These are phyloP conservation scores for Vitis amurensis DNA, from an alignment of 164 flowering plant genomes.

Conservation along the genomic window DNA sequence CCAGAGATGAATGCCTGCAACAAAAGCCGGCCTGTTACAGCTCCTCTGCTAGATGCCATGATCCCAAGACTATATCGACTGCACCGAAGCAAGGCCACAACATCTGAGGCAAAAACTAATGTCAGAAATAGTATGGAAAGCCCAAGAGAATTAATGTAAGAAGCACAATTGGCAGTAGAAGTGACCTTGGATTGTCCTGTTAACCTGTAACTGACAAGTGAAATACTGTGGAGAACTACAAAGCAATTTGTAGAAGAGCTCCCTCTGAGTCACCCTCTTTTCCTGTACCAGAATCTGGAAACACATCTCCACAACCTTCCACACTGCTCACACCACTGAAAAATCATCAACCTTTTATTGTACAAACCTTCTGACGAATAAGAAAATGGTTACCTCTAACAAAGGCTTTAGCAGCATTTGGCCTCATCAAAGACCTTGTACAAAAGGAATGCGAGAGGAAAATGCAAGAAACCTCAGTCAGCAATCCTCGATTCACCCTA, in stretches of 20 bases:
- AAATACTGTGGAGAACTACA: slow-evolving; percentile 79
- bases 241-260: slow-evolving; percentile 85
- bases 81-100: slow-evolving; percentile 87
- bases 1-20: slow-evolving; percentile 43
- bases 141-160: not conserved
- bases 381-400: slow-evolving; percentile 57
- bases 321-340: slow-evolving; percentile 40
- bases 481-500: slow-evolving; percentile 51
- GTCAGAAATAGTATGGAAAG: not conserved
- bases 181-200: slow-evolving; percentile 83
- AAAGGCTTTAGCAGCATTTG: slow-evolving; percentile 72
- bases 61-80: slow-evolving; percentile 93
- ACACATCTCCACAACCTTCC: slow-evolving; percentile 97
- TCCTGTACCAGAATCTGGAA: slow-evolving; percentile 59
- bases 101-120: slow-evolving; percentile 44
- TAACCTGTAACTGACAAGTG: slow-evolving; percentile 69
- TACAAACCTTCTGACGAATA: no score
- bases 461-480: slow-evolving; percentile 59
- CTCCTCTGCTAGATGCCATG: slow-evolving; percentile 95
- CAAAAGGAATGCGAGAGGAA: slow-evolving; percentile 69
- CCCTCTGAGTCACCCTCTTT: slow-evolving; percentile 87
- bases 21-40: slow-evolving; percentile 74
- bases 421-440: slow-evolving; percentile 63
- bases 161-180: no score
- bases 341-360: slow-evolving; percentile 1